These are phyloP conservation scores for Apostasia shenzhenica DNA, from an alignment of 106 monocot genomes.

Conservation along the genomic window DNA sequence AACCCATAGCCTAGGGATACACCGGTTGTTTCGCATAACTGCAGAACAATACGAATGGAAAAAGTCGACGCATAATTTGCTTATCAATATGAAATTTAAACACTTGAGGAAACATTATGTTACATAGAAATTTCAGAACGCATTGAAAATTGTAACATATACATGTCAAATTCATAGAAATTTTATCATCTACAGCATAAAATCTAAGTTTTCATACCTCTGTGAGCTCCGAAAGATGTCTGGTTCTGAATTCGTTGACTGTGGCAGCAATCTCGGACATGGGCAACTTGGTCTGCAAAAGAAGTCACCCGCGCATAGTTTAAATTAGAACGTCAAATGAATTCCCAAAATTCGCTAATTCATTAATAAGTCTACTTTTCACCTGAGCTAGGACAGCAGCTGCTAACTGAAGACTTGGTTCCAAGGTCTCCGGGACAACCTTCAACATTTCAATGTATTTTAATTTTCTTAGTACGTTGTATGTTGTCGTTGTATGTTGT, in stretches of 20 bases:
- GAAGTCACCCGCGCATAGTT: neutral
- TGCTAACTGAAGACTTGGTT: conserved; percentile 96
- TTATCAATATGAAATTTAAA: neutral
- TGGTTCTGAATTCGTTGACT: conserved; percentile 86
- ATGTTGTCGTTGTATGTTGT: too few relatives aligned
- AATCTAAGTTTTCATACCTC: conserved; percentile 39
- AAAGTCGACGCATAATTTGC: neutral
- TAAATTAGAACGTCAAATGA: too few relatives aligned
- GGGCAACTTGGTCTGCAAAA: conserved; percentile 72
- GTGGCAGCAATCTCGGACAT: conserved; percentile 88
- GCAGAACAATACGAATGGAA: conserved; percentile 10
- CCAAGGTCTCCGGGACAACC: conserved; percentile 98
- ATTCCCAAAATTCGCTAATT: too few relatives aligned
- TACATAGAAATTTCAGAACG: too few relatives aligned
- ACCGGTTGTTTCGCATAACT: conserved; percentile 78
- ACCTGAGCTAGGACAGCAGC: conserved; percentile 99
- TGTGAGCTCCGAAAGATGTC: conserved; percentile 97
- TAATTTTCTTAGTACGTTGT: neutral
- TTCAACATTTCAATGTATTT: conserved; percentile 9
- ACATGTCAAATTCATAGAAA: too few relatives aligned
- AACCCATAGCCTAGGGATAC: conserved; percentile 88
- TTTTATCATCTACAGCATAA: too few relatives aligned
- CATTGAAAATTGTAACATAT: too few relatives aligned
- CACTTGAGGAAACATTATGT: too few relatives aligned
- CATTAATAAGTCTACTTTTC: neutral